A percentile compares a stretch with the other conserved stretches of the same genome.
These are phyloP conservation scores for Teunomyces gatunensis DNA, from an alignment of 805 yeast genomes.

Conservation along the genomic window DNA sequence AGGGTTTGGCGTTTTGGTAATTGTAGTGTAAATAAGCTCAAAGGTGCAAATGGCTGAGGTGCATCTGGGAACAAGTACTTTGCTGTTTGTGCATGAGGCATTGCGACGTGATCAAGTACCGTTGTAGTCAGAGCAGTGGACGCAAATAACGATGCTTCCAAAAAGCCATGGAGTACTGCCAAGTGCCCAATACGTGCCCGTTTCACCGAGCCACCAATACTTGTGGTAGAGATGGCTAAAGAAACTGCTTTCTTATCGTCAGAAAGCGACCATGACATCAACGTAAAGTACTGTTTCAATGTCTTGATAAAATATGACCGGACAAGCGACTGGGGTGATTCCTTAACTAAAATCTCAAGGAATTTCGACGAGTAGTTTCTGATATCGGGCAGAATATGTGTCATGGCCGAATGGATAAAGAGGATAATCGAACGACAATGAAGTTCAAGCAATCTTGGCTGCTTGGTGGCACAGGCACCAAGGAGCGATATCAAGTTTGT, in stretches of 20 bases:
- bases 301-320: slow-evolving; percentile 68
- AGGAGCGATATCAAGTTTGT: slow-evolving; percentile 50
- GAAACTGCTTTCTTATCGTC: slow-evolving; percentile 35
- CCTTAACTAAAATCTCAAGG: slow-evolving; percentile 55
- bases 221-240: slow-evolving; percentile 33
- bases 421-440: slow-evolving; percentile 63
- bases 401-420: slow-evolving; percentile 87
- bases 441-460: slow-evolving; percentile 55
- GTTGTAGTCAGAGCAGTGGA: slow-evolving; percentile 15
- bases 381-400: slow-evolving; percentile 78
- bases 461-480: slow-evolving; percentile 44
- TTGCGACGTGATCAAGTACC: slow-evolving; percentile 14
- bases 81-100: slow-evolving; percentile 50
- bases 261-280: slow-evolving; percentile 69
- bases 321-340: slow-evolving; percentile 54
- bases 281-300: slow-evolving; percentile 60
- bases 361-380: slow-evolving; percentile 74
- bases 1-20: slow-evolving; percentile 12
- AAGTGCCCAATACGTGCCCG: slow-evolving; percentile 43
- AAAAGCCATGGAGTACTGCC: slow-evolving; percentile 40
- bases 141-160: slow-evolving; percentile 42
- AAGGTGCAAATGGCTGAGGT: slow-evolving; percentile 62
- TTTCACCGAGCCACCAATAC: slow-evolving; percentile 32
- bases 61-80: slow-evolving; percentile 52
- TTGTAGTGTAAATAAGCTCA: slow-evolving; percentile 56